These are phyloP conservation scores for Somion occarium DNA, from an alignment of 1,284 basidiomycete genomes.

Conservation along the genomic window DNA sequence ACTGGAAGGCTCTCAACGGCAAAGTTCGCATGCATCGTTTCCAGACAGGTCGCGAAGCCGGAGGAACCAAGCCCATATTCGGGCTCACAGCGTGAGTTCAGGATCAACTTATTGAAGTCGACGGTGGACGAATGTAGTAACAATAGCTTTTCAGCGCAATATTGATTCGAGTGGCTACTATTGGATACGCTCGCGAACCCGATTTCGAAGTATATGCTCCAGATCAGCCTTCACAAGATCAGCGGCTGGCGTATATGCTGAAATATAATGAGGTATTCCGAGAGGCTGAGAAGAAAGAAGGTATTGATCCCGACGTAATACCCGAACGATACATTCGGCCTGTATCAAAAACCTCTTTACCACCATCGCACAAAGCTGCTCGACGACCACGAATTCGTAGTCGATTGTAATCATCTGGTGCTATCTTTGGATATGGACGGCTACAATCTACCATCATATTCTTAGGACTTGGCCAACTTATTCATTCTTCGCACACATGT, in stretches of 20 bases:
- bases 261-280: conserved; percentile 40
- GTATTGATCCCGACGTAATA: conserved; percentile 22
- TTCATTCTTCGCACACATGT: too few species aligned
- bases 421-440: too few species aligned
- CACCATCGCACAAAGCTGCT: too few species aligned
- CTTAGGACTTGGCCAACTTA: too few species aligned
- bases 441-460: too few species aligned
- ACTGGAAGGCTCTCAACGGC: conserved; percentile 36
- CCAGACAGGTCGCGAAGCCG: conserved; percentile 75
- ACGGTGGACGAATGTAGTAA: background rate
- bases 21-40: conserved; percentile 67
- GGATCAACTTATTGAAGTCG: background rate
- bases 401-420: too few species aligned
- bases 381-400: too few species aligned
- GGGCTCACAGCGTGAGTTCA: conserved; percentile 73
- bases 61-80: conserved; percentile 78
- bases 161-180: conserved; percentile 60
- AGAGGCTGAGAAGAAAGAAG: conserved; percentile 48
- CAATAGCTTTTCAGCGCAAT: conserved; percentile 48
- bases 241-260: conserved; percentile 60
- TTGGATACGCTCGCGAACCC: conserved; percentile 61
- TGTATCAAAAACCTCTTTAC: too few species aligned
- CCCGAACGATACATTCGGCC: too few species aligned
- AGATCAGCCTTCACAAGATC: conserved; percentile 44
- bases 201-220: conserved; percentile 61